phyloP scores from a whole-genome alignment of 768 basidiomycete species.

The Auriscalpium orientale region DNA sequence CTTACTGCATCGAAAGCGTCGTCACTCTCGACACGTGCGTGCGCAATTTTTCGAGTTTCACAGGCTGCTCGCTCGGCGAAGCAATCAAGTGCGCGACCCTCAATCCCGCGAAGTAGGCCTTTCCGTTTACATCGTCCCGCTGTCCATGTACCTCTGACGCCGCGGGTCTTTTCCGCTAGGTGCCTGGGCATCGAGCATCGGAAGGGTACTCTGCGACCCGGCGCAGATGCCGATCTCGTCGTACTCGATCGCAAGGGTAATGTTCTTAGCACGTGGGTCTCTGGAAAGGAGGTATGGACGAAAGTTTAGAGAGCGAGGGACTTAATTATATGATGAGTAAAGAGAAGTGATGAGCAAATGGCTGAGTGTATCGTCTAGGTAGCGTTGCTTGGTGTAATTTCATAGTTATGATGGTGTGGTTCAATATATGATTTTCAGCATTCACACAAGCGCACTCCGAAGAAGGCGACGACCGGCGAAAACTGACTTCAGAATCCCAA shows the following conservation, averaged over 20 bases:
- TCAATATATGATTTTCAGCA: too few species aligned
- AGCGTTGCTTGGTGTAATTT: too few species aligned
- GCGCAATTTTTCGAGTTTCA: conserved; percentile 77
- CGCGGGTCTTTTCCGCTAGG: conserved; percentile 24
- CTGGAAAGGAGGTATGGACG: conserved; percentile 67
- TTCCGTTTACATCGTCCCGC: background rate
- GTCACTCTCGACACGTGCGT: conserved; percentile 81
- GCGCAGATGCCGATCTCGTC: conserved; percentile 82
- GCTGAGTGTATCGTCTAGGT: too few species aligned
- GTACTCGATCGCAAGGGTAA: conserved; percentile 63
- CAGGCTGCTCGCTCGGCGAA: conserved; percentile 74
- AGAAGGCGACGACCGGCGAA: too few species aligned
- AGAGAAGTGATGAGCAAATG: too few species aligned
- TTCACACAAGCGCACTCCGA: too few species aligned
- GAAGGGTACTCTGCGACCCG: conserved; percentile 75
- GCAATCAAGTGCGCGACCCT: conserved; percentile 82
- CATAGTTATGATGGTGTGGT: too few species aligned
- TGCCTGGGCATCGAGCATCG: conserved; percentile 71
- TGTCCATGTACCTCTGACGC: background rate
- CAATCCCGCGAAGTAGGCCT: conserved; percentile 68
- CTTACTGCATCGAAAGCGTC: conserved; percentile 36
- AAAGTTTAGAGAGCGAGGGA: conserved; percentile 4
- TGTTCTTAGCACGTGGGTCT: conserved; percentile 70
- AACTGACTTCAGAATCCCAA: too few species aligned
- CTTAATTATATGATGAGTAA: too few species aligned